These are phyloP conservation scores for Porcisia hertigi DNA, from an alignment of 208 protist genomes.

Conservation along the genomic window DNA sequence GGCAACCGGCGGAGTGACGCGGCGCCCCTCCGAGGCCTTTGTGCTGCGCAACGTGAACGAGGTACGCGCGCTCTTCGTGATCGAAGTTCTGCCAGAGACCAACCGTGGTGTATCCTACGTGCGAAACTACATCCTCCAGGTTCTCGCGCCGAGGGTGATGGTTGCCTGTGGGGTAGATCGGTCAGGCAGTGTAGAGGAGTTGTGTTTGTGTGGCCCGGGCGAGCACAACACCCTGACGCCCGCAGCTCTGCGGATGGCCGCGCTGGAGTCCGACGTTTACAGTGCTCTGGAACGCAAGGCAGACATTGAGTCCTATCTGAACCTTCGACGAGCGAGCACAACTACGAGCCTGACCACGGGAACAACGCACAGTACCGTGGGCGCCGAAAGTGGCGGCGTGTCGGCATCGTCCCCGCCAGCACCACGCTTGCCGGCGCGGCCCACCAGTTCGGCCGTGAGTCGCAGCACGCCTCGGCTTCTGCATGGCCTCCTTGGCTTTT, in stretches of 20 bases:
- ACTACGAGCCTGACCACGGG: neutral
- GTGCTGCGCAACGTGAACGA: slow-evolving; percentile 33
- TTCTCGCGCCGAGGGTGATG: slow-evolving; percentile 66
- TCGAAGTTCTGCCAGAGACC: slow-evolving; percentile 63
- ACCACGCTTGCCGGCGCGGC: neutral
- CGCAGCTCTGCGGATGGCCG: slow-evolving; percentile 20
- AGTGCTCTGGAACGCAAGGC: slow-evolving; percentile 14
- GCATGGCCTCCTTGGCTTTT: slow-evolving; percentile 58
- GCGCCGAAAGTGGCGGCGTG: neutral
- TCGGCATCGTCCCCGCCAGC: neutral
- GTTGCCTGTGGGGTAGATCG: slow-evolving; percentile 39
- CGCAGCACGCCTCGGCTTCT: slow-evolving; percentile 24
- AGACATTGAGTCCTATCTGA: slow-evolving; percentile 16
- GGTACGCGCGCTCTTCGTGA: slow-evolving; percentile 53
- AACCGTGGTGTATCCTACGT: slow-evolving; percentile 83
- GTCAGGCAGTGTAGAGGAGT: slow-evolving; percentile 42
- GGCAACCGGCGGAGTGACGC: neutral
- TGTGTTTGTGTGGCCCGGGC: slow-evolving; percentile 25
- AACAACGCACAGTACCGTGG: neutral
- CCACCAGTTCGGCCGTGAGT: neutral
- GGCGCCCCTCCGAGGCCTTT: slow-evolving; percentile 28
- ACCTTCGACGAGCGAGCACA: slow-evolving; percentile 8
- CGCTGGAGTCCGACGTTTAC: slow-evolving; percentile 16
- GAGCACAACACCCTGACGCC: slow-evolving; percentile 27
- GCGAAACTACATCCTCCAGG: slow-evolving; percentile 85